Conservation (phyloP, 2,329 filamentous ascomycete genomes). For the Colletotrichum sp. region DNA sequence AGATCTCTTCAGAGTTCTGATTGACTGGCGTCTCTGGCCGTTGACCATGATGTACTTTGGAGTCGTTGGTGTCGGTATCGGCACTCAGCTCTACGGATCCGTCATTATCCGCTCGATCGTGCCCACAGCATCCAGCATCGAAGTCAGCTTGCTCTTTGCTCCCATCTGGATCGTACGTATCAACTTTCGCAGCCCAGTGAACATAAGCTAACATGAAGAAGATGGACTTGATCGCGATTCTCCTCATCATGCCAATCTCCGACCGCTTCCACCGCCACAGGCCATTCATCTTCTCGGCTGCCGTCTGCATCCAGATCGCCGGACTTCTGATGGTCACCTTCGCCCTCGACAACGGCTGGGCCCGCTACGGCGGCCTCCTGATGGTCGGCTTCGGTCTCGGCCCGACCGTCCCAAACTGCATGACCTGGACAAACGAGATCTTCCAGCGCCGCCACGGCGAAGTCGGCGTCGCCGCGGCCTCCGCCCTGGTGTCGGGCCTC, state of each 20-base stretch:
- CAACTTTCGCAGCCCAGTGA: background rate
- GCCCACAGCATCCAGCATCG: constrained; percentile 72
- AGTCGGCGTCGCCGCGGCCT: constrained; percentile 86
- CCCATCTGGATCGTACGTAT: constrained; percentile 86
- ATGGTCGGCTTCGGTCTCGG: constrained; percentile 91
- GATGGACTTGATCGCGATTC: constrained; percentile 89
- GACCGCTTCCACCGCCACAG: constrained; percentile 85
- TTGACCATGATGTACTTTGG: constrained; percentile 92
- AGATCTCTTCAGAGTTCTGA: constrained; percentile 73
- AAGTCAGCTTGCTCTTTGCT: constrained; percentile 83
- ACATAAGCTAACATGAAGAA: background rate
- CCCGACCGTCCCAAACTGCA: constrained; percentile 89
- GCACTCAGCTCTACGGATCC: constrained; percentile 85
- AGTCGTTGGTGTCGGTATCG: constrained; percentile 90
- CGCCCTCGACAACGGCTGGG: constrained; percentile 74
- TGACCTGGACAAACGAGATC: constrained; percentile 92
- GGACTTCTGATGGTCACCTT: constrained; percentile 83
- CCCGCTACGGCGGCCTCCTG: constrained; percentile 85
- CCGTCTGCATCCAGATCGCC: constrained; percentile 79
- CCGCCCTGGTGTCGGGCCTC: constrained; percentile 84
- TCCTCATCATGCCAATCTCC: constrained; percentile 83
- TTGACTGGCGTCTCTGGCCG: constrained; percentile 90
- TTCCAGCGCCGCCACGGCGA: constrained; percentile 91
- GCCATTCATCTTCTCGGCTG: constrained; percentile 80
- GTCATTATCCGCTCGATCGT: constrained; percentile 86